Evolutionary conservation across 192 early-diverging fungal genomes (phyloP).

Genomic region (Podila epigama): DNA sequence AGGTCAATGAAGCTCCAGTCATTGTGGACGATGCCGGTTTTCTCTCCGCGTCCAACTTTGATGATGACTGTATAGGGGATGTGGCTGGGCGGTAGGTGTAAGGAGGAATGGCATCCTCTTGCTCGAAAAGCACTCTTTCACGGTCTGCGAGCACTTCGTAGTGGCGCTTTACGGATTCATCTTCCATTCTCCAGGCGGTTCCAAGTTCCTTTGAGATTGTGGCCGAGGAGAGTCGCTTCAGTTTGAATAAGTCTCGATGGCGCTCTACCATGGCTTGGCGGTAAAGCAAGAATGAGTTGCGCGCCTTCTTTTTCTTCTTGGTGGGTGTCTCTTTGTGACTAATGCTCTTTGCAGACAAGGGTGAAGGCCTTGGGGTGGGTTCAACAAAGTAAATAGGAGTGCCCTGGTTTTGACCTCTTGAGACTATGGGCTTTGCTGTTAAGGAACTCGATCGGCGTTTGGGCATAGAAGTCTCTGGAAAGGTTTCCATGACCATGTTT

Average conservation of each 20-base stretch:
- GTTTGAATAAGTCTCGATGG: not conserved
- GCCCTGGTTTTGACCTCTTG: too few species aligned
- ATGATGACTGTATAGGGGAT: not conserved
- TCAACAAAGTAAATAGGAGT: not conserved
- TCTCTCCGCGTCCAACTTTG: not conserved
- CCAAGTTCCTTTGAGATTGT: not conserved
- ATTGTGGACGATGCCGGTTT: not conserved
- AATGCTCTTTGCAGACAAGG: too few species aligned
- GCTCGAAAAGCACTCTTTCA: not conserved
- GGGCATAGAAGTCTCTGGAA: too few species aligned
- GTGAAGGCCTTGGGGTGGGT: not conserved
- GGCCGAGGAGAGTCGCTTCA: not conserved
- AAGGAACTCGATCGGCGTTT: too few species aligned
- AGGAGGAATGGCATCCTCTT: not conserved
- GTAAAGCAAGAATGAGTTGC: not conserved
- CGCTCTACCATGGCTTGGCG: not conserved
- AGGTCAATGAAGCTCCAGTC: not conserved
- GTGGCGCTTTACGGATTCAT: not conserved
- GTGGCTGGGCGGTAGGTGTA: not conserved
- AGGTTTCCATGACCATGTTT: too few species aligned
- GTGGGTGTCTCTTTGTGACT: not conserved
- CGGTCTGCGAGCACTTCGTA: not conserved
- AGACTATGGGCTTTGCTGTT: too few species aligned
- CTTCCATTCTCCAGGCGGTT: not conserved
- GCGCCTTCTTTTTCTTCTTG: not conserved